phyloP scores from a whole-genome alignment of 306 rosid genomes.

The Coriaria nepalensis region DNA sequence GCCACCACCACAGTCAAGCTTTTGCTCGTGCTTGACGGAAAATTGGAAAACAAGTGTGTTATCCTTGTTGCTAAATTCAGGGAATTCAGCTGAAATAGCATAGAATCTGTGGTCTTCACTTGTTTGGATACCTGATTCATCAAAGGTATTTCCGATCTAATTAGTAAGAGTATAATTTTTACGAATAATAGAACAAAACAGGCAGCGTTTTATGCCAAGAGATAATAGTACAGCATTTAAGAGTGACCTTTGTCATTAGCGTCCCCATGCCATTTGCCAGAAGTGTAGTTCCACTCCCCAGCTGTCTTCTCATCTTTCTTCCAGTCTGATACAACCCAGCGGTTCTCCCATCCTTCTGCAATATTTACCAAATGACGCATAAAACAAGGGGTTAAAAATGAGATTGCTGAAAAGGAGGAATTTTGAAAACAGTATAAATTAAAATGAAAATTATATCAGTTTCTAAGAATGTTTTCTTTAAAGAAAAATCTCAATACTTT shows the following conservation, averaged over 20 bases:
- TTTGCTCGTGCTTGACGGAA: slow-evolving; percentile 94
- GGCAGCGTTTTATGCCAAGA: too few relatives aligned
- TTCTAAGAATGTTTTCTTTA: neutral
- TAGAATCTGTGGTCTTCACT: slow-evolving; percentile 92
- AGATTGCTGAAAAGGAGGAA: neutral
- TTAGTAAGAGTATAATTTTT: neutral
- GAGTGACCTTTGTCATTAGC: slow-evolving; percentile 63
- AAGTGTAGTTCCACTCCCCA: slow-evolving; percentile 92
- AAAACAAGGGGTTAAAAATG: neutral
- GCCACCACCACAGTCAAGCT: slow-evolving; percentile 99
- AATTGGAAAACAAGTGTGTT: slow-evolving; percentile 81
- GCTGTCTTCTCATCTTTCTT: slow-evolving; percentile 73
- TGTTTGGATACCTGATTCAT: slow-evolving; percentile 74
- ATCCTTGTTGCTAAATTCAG: slow-evolving; percentile 92
- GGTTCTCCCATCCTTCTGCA: slow-evolving; percentile 83
- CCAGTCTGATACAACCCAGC: slow-evolving; percentile 96
- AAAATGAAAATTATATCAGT: neutral
- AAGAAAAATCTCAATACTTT: neutral
- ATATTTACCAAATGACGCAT: slow-evolving; percentile 13
- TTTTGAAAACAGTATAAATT: neutral
- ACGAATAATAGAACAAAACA: too few relatives aligned
- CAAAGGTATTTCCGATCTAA: slow-evolving; percentile 1
- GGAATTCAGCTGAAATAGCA: slow-evolving; percentile 92
- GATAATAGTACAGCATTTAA: neutral
- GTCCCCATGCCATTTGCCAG: slow-evolving; percentile 94